Evolutionary conservation across 164 flowering plant genomes (phyloP), one percentile per base, ranked within the genome.

Genomic region (Litsea cubeba): DNA sequence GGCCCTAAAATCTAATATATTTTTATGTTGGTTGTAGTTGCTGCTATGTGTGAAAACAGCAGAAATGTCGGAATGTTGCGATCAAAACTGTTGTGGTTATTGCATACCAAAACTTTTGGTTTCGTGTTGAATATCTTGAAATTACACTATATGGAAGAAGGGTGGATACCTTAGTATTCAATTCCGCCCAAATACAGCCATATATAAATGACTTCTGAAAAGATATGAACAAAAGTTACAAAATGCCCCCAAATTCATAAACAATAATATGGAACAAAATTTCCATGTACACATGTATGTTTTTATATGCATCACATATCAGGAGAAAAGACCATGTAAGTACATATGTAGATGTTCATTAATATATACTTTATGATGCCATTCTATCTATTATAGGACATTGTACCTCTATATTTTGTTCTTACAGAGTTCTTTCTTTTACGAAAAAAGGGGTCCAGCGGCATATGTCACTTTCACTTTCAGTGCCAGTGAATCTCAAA

Each of bases 391-490:
- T 30, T 66, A 66, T 66, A 30, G 46, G 46, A 5, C 17, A 30
- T 66, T 67, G 10, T 32, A 63, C 30, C 11, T 69, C 3, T 51
- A 10, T 62, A 60, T 25, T 51, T 28, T 15, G n/a, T 71, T 64
- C 78, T 77, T 69, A 64, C 28, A 22, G 32, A 35, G 12, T 49
- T 51, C 32, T 65, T 65, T 17, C 28, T 62, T 62, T 70, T 77
- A 78, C 86, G 95, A 81, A 76, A 63, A 88, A 82, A 79, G 91
- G 74, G 72, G 74, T 69, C 50, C 82, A 72, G 46, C 35, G 57
- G 60, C 83, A 80, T 65, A 92, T 96, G 20, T 79, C 88, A 60
- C 90, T 98, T 64, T 96, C 99, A n/a, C 88, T 89, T 74, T 96
- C 99, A 50, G 91, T 89, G 30, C 97, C 99, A 72, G 84, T 82